A percentile compares a stretch with the other conserved stretches of the same genome.
Conservation (phyloP, 345 rosid genomes). For the Cardiospermum halicacabum region DNA sequence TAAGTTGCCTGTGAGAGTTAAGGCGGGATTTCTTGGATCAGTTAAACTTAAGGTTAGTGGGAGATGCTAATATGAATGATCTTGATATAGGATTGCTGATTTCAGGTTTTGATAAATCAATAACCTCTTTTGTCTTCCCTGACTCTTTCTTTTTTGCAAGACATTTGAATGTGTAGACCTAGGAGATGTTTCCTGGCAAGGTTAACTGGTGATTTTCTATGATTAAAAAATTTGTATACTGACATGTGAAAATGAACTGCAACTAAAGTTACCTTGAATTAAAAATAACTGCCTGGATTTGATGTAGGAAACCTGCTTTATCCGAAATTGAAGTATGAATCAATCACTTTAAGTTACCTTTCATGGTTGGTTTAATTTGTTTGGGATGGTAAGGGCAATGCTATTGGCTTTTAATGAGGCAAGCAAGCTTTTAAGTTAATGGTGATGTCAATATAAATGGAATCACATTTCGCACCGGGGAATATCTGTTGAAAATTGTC, state of each 20-base stretch:
- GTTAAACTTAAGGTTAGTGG: conserved; percentile 87
- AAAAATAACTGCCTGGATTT: background rate
- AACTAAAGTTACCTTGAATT: background rate
- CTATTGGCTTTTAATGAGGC: background rate
- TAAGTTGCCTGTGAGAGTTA: conserved; percentile 94
- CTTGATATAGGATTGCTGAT: background rate
- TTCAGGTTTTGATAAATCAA: background rate
- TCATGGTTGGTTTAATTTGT: background rate
- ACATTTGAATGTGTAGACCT: background rate
- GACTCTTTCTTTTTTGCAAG: background rate
- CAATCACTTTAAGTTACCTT: background rate
- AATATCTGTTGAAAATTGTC: background rate
- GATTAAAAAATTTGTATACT: background rate
- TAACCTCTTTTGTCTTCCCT: background rate
- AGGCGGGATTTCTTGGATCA: conserved; percentile 98
- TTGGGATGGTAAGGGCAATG: background rate
- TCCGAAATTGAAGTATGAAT: background rate
- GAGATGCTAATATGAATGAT: background rate
- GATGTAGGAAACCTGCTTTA: background rate
- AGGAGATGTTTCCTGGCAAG: background rate
- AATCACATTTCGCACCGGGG: background rate
- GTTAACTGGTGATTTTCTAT: background rate
- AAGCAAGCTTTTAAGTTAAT: background rate
- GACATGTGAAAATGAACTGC: background rate
- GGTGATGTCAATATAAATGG: background rate